Evolutionary conservation across 768 basidiomycete species (phyloP), one percentile per base, ranked within the genome.

Genomic region (Russula dissimulans): DNA sequence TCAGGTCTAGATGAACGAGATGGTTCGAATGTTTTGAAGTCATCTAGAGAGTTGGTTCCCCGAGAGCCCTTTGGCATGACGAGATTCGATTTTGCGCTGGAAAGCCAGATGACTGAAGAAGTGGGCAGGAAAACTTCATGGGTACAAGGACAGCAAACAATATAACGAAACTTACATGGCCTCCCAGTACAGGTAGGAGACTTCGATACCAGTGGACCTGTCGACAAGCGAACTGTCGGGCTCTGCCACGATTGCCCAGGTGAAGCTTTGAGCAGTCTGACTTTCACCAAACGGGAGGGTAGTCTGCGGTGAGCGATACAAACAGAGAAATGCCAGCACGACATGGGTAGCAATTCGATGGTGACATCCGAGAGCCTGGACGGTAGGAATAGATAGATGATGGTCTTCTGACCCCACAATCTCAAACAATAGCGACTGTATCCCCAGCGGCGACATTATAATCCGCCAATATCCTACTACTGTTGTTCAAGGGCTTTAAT

Each of bases 141-240:
- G 2, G 14, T 7, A n/a, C 14, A 42, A n/a, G 55, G 11, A 15
- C 12, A 50, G 7, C 2, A 14, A 14, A 18, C 9, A 26, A 26
- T 26, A 26, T 17, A 26, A 26, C 5, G 3, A 39, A 39, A n/a
- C 55, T 32, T 44, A 61, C 60, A 7, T 47, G 5, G 61, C 61
- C 18, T 61, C 61, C 56, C 56, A 62, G 26, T 18, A 62, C 6
- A 62, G 39, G n/a, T 57, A 53, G 12, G 61, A 44, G 9, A 62
- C 51, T 48, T 57, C 61, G 17, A 22, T 42, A 12, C 51, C 51
- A 10, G 51, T 42, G 3, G 51, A 29, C 56, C 48, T 57, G 9
- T 57, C 56, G 5, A 53, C 32, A 1, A 62, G 56, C 5, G 46
- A 53, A 32, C 61, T 56, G 32, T 54, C 39, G 7, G 56, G 56